Base-by-base conservation (phyloP, 2,329 filamentous ascomycete genomes). In the Metarhizium humberi region DNA sequence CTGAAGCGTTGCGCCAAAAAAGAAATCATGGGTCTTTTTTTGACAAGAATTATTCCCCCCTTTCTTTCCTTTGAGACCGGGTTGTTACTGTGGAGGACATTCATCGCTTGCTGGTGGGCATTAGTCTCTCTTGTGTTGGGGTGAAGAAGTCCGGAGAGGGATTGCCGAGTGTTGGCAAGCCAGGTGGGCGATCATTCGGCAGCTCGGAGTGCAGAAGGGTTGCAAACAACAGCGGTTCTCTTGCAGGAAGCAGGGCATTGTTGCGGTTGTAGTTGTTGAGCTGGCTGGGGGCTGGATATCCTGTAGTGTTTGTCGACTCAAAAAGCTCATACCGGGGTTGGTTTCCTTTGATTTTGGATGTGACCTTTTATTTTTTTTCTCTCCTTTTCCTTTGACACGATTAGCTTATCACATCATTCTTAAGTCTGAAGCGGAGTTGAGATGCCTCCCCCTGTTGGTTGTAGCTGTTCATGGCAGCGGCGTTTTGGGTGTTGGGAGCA, bases 391-490 rank as follows among this genome's bases (percentile, higher is more conserved):
- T 20, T 54, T 53, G 50, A n/a, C 56, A 53, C 40, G 46, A 57
- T 32, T 48, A 57, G 42, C 38, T 48, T 55, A 55, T 34, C 46
- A 50, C 40, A 3, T 52, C 50, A 55, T 55, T 48, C 16, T 51
- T 52, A 53, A 11, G 7, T 56, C 49, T 48, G 47, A 16, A 40
- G 46, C n/a, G 56, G 50, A 50, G 38, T 49, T 34, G 50, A 45
- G 40, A 45, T 58, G 52, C 50, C 48, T 53, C 57, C 40, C 50
- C 62, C 58, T 63, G 62, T 58, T 65, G 60, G 38, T 45, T 57
- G 11, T 57, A 38, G 53, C 51, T 55, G 56, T 55, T 67, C 64
- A 69, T 67, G 62, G 67, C 66, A 70, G 62, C 56, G 68, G 68
- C 62, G 68, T 67, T 55, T 42, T 57, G 54, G 62, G 64, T 68